Evolutionary conservation across 2,329 filamentous ascomycete genomes (phyloP), one percentile per base, ranked within the genome.

Genomic region (Xylariaceae sp.): DNA sequence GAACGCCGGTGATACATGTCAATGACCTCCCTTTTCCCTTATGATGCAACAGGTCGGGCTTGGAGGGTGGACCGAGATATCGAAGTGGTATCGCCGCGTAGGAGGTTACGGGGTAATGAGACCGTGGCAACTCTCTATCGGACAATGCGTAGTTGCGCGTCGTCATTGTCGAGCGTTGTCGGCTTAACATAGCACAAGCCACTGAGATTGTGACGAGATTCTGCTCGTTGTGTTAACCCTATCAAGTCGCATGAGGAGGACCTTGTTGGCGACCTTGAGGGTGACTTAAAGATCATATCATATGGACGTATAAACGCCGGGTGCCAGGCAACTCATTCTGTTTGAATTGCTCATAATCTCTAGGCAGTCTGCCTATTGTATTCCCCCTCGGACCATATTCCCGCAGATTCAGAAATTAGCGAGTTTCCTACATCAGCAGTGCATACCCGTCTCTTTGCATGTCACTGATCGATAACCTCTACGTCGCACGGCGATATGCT

Each of bases 251-350:
- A 37, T 45, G 58, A 55, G 57, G 39, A 60, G 57, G 39, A 60
- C 58, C 58, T 47, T 51, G 55, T 37, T 53, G 58, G 58, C 49
- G 46, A 58, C 57, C 55, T 51, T 55, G 58, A 55, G 47, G 55
- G 53, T 35, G 43, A 37, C 53, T 41, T 30, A 4, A 12, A 29
- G 26, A 50, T 34, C 32, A 8, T 2, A 43, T 39, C 8, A 11
- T 9, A 47, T 19, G 19, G 19, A 19, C 19, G 19, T 53, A 58
- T 35, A 11, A 11, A 11, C 3, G 35, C 35, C 6, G 27, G 27
- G 6, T 9, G 41, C 32, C 34, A 27, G n/a, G 5, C 35, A 19
- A 26, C 37, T 19, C 26, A 51, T 37, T 19, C 5, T 31, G 3
- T 37, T 44, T 12, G 4, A 26, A 26, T 26, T 2, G 34, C 27